Conservation (phyloP, 2,329 filamentous ascomycete genomes). For the Coniochaeta ligniaria region DNA sequence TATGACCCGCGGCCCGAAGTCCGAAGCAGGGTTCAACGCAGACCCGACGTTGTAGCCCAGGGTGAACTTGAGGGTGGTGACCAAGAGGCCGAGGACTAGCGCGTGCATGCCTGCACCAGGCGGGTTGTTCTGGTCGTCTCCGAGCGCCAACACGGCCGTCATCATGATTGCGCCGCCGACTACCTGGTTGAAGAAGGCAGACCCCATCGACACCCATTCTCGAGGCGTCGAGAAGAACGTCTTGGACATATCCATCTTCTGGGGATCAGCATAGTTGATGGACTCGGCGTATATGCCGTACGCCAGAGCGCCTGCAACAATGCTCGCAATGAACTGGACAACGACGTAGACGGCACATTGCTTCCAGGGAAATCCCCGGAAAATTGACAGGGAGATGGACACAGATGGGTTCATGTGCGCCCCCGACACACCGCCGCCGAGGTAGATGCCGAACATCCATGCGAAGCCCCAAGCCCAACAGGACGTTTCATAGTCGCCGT, state of each 20-base stretch:
- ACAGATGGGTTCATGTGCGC: conserved; percentile 27
- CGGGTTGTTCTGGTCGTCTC: conserved; percentile 29
- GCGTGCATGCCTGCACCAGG: conserved; percentile 28
- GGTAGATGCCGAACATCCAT: conserved; percentile 22
- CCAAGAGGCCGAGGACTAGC: conserved; percentile 25
- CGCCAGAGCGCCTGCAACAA: conserved; percentile 20
- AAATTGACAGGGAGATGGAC: conserved; percentile 24
- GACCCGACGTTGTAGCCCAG: conserved; percentile 28
- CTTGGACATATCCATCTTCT: conserved; percentile 18
- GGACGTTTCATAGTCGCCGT: conserved; percentile 18
- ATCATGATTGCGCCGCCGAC: conserved; percentile 26
- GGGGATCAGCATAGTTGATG: conserved; percentile 22
- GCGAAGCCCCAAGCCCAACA: conserved; percentile 23
- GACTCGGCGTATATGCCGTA: conserved; percentile 22
- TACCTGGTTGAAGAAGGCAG: conserved; percentile 26
- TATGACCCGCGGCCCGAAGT: conserved; percentile 25
- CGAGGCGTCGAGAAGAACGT: conserved; percentile 27
- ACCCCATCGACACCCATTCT: conserved; percentile 15
- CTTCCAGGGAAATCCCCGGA: conserved; percentile 28
- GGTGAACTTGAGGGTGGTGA: conserved; percentile 26
- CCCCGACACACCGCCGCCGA: conserved; percentile 19
- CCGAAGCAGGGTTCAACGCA: conserved; percentile 28
- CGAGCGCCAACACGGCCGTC: conserved; percentile 26
- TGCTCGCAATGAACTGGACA: conserved; percentile 22
- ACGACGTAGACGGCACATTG: conserved; percentile 21